Percentiles rank a stretch among this genome's conserved stretches.
phyloP scores from a whole-genome alignment of 2,329 filamentous ascomycete genomes.

The Pseudogymnoascus sp. region DNA sequence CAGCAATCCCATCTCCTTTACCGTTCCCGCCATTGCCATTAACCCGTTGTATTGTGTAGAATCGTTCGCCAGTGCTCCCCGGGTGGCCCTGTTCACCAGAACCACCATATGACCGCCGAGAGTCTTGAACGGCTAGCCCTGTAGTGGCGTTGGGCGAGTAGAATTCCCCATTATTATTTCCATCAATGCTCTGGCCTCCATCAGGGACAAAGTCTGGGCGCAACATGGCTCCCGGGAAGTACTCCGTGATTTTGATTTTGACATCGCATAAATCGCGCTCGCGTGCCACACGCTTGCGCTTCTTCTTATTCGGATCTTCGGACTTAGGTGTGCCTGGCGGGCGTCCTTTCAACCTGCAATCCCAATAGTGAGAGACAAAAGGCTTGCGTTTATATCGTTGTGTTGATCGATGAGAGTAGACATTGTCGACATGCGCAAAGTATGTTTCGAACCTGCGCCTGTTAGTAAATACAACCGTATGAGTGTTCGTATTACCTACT shows the following conservation, averaged over 20 bases:
- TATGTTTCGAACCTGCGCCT: conserved; percentile 63
- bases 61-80: conserved; percentile 44
- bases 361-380: conserved; percentile 80
- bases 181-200: conserved; percentile 19
- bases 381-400: conserved; percentile 75
- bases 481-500: conserved; percentile 43
- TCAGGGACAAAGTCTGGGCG: conserved; percentile 28
- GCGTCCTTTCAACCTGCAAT: conserved; percentile 73
- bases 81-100: conserved; percentile 34
- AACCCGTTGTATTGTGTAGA: conserved; percentile 70
- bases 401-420: conserved; percentile 77
- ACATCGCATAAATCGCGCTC: conserved; percentile 77
- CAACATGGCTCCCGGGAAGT: conserved; percentile 49
- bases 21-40: conserved; percentile 71
- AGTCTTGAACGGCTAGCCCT: conserved; percentile 8
- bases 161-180: conserved; percentile 22
- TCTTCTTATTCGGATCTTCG: conserved; percentile 74
- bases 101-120: conserved; percentile 2
- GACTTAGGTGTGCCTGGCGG: conserved; percentile 74
- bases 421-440: conserved; percentile 76
- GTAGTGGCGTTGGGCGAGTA: conserved; percentile 19
- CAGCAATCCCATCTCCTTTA: conserved; percentile 60
- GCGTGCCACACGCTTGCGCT: conserved; percentile 67
- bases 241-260: conserved; percentile 80
- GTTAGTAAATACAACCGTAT: conserved; percentile 13